Evolutionary conservation across 345 rosid genomes (phyloP), one percentile per base, ranked within the genome.

Genomic region (Moricandia moricandioides): DNA sequence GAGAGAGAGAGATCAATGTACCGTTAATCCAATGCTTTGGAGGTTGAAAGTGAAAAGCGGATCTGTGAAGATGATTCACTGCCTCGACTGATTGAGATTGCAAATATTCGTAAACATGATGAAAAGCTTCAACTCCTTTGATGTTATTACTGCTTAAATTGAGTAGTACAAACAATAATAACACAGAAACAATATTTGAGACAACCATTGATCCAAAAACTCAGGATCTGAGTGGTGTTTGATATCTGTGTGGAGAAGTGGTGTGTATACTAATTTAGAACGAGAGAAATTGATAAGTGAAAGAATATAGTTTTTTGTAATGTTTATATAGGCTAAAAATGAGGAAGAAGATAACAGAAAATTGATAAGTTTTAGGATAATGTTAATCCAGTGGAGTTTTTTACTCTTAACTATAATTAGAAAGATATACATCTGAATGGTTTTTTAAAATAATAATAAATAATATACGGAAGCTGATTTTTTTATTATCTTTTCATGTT

Each of bases 1-100:
- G 7, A 62, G 47, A 26, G 66, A 30, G 7, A 62, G 47, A 26
- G 66, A 73, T 62, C 18, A 69, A 6, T 10, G 39, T 86, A 93
- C 97, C 98, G 47, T 91, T 93, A 75, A 89, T 89, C 98, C 98
- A 93, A 71, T 93, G 78, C 77, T 31, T 82, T 0, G 88, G 90
- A 70, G 98, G 98, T 69, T 91, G 98, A 70, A 93, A 93, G 56
- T 93, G 96, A 76, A 64, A 93, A 5, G 71, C 89, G 8, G 97
- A 83, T 78, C 93, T 76, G 17, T 89, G 90, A 62, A 73, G 51
- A 47, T 80, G 67, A 52, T 51, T 51, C 18, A 87, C 88, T 2
- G 49, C 12, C 3, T 34, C 43, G 4, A 82, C 85, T 5, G 26
- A n/a, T 31, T 73, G 34, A 63, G 83, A 84, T 60, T 91, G 98